Conservation (phyloP, 2,329 filamentous ascomycete species). For the Ceratocystis alfenasii region DNA sequence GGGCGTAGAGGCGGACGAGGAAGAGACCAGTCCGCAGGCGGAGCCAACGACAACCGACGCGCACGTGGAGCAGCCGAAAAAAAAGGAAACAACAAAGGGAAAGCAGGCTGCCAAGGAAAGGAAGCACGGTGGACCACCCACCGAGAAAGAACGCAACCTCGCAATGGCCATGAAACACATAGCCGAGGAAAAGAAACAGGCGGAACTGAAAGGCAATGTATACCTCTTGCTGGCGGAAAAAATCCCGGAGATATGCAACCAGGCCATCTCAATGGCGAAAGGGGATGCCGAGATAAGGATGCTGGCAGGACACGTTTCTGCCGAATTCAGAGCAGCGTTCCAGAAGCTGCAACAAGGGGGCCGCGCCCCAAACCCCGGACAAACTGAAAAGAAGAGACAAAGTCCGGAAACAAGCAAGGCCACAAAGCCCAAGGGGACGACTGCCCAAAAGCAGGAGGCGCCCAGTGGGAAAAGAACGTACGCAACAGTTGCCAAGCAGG, state of each 20-base stretch:
- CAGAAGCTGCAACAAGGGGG: neutral
- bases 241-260: neutral
- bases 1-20: too few relatives aligned
- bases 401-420: too few relatives aligned
- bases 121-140: neutral
- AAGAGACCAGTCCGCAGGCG: too few relatives aligned
- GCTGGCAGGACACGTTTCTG: neutral
- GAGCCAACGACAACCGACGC: too few relatives aligned
- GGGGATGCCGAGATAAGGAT: neutral
- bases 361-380: too few relatives aligned
- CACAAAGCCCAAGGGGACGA: too few relatives aligned
- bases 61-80: too few relatives aligned
- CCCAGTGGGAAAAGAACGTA: too few relatives aligned
- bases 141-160: neutral
- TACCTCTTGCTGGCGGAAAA: conserved; percentile 1
- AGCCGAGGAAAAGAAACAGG: neutral
- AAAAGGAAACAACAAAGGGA: too few relatives aligned
- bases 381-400: too few relatives aligned
- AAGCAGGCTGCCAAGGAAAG: neutral
- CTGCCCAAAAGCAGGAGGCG: too few relatives aligned
- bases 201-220: neutral
- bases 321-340: neutral
- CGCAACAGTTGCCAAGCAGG: too few relatives aligned
- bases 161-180: neutral
- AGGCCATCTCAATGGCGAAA: neutral